Base-by-base conservation (phyloP, 2,329 filamentous ascomycete genomes). In the Diplodia sapinea region DNA sequence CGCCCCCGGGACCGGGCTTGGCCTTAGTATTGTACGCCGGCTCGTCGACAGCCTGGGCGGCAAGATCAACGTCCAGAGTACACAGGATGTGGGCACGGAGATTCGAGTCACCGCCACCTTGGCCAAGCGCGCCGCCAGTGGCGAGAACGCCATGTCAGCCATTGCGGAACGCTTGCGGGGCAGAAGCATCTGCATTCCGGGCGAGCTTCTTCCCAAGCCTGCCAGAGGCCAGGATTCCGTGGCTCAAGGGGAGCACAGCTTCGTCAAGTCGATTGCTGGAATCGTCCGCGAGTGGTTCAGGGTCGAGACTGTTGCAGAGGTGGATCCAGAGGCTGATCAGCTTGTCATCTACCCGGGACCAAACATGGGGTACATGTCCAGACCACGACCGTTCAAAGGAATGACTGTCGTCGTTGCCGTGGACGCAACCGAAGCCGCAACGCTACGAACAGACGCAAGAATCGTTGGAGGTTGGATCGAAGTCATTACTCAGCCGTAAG, bases 11-110 rank as follows among this genome's bases (percentile, higher is more conserved):
- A 79, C 77, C 3, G 78, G 78, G 5, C 71, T 80, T 1, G 78
- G 78, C 20, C 70, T 80, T 12, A 76, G 73, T 40, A 79, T 80
- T 26, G 78, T 79, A 33, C 77, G 76, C 54, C 76, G 77, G 64
- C 76, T 79, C 62, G 74, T 79, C 9, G 73, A 77, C 43, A 76
- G 74, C 15, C 56, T 79, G 3, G 75, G 75, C 23, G 78, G 78
- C 17, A 75, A 74, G n/a, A 74, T 80, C 15, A 74, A 77, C 56
- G 74, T 79, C 1, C 70, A 73, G 23, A 79, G 77, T 36, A 72
- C 75, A 47, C 74, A 74, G 57, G 74, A 74, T 26, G 69, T 73
- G 7, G 78, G 78, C n/a, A 79, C 63, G 3, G 51, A 65, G 20
- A 15, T 65, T 4, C 55, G 55, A 2, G 26, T 65, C 7, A 13